Conservation (phyloP, 768 basidiomycete species). For the Mycena haematopus region DNA sequence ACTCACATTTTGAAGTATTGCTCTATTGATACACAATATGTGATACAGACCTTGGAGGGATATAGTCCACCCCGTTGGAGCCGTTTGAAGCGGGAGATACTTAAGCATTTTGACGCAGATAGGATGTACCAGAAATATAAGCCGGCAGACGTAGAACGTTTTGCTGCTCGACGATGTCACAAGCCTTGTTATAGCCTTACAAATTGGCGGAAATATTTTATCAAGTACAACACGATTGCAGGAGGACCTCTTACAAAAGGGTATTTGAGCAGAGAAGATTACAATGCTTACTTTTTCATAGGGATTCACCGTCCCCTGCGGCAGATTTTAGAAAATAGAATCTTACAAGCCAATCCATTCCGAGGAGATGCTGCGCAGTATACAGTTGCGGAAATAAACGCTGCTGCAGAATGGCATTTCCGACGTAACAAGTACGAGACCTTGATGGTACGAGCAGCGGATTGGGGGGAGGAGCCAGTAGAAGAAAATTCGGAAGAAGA, state of each 20-base stretch:
- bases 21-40: not conserved
- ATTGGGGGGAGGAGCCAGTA: conserved; percentile 11
- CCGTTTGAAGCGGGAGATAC: too few species aligned
- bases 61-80: not conserved
- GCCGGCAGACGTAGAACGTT: not conserved
- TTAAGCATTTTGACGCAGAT: too few species aligned
- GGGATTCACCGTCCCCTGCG: not conserved
- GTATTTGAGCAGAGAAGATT: conserved; percentile 3
- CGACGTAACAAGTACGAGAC: conserved; percentile 7
- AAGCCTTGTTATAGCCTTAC: not conserved
- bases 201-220: conserved; percentile 13
- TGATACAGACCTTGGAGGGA: not conserved
- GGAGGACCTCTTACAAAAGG: not conserved
- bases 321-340: not conserved
- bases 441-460: not conserved
- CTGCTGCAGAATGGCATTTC: conserved; percentile 17
- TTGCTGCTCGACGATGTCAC: not conserved
- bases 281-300: conserved; percentile 2
- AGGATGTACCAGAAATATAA: conserved; percentile 4
- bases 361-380: not conserved
- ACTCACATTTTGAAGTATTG: not conserved
- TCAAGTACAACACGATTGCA: conserved; percentile 10
- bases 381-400: not conserved
- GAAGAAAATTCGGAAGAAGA: conserved; percentile 14
- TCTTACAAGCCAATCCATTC: not conserved